These are phyloP conservation scores for Lumnitzera littorea DNA, from an alignment of 345 rosid species.

Conservation along the genomic window DNA sequence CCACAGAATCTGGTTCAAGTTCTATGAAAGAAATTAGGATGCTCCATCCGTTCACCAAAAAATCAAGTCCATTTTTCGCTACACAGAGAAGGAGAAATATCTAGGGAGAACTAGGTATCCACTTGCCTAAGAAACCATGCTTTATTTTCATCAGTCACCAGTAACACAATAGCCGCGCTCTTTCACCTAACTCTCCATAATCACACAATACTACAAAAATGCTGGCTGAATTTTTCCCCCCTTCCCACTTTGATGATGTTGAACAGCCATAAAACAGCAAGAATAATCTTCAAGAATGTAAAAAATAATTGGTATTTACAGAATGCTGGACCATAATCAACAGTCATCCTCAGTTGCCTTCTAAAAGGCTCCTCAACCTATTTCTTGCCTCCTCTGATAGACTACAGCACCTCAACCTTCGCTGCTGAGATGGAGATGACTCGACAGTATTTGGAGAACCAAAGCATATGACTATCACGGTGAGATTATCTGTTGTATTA, in stretches of 20 bases:
- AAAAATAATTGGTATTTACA: conserved; percentile 12
- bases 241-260: conserved; percentile 15
- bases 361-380: conserved; percentile 42
- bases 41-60: too few species aligned
- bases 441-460: conserved; percentile 14
- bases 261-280: conserved; percentile 24
- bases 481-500: conserved; percentile 48
- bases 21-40: too few species aligned
- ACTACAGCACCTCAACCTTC: conserved; percentile 30
- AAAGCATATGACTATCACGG: conserved; percentile 47
- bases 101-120: too few species aligned
- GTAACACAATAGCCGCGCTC: too few species aligned
- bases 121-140: too few species aligned
- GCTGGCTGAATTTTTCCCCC: conserved; percentile 25
- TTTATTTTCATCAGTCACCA: too few species aligned
- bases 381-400: conserved; percentile 50
- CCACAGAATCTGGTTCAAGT: too few species aligned
- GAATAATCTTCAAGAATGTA: conserved; percentile 7
- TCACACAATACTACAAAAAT: not conserved
- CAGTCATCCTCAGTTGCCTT: conserved; percentile 43
- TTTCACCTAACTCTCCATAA: too few species aligned
- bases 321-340: not conserved
- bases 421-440: conserved; percentile 36
- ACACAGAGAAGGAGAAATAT: too few species aligned
- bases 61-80: too few species aligned